Base-by-base conservation (phyloP, 2,329 filamentous ascomycete species). In the Beauveria sp. region DNA sequence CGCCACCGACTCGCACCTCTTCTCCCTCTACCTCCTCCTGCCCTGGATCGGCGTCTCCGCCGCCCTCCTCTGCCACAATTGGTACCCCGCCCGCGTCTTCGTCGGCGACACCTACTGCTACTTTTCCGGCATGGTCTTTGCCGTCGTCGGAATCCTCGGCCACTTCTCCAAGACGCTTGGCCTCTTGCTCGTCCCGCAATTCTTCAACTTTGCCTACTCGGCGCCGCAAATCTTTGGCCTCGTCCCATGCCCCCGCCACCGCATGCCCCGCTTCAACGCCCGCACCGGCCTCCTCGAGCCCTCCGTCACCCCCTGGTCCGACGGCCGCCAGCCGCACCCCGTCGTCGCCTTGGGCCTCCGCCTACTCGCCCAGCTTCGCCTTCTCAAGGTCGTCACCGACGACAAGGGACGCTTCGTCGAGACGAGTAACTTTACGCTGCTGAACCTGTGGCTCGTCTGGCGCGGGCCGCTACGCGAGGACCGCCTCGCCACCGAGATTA, bases 31-130 rank as follows among this genome's bases (percentile, higher is more conserved):
- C 78, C 87, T 99, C 67, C 83, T 99, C 48, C 83, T 98, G 18
- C 95, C 95, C 18, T 98, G 98, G 79, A 83, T 98, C 64, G 95
- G 92, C 55, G 95, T 97, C 60, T 97, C 92, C 8, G 76, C 89
- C 56, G 95, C 95, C 9, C 82, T 99, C 18, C 84, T 95, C 70
- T 85, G 78, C 72, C 93, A 99, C 79, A 99, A 99, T 76, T 96
- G 92, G 90, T 99, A 92, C 72, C 95, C 95, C 0, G 91, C 93
- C 26, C 88, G 87, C 69, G 95, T 98, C 10, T 99, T 99, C 71
- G 93, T 98, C 10, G 95, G 95, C 61, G 95, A 99, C 75, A 99
- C 95, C 4, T 99, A 98, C 82, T 99, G 95, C 82, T 99, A 99
- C 78, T 97, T 99, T 75, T 95, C 95, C 0, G 95, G 95, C 67